phyloP scores from a whole-genome alignment of 2,329 filamentous ascomycete species.

The Monosporascus sp. region DNA sequence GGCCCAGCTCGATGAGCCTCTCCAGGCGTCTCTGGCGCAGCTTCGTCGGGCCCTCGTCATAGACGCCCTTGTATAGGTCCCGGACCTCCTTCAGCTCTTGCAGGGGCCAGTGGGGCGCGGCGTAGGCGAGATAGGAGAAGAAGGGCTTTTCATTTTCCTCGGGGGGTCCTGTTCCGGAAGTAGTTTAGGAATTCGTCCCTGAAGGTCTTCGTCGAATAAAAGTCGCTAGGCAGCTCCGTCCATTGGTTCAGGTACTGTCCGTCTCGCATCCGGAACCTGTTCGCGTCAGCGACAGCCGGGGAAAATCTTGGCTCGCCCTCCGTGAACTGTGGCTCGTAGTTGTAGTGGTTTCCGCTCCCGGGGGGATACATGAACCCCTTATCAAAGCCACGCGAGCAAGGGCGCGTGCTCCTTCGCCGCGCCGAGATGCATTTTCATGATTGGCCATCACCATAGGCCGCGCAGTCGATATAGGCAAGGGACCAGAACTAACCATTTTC shows the following conservation, averaged over 20 bases:
- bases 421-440: conserved; percentile 28
- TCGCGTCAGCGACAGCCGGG: background rate
- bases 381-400: conserved; percentile 36
- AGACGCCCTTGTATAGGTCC: no score
- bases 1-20: no score
- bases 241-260: conserved; percentile 18
- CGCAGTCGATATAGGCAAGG: no score
- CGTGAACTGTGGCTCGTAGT: conserved; percentile 40
- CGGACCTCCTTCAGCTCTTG: no score
- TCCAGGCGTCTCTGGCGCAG: no score
- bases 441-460: no score
- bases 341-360: conserved; percentile 48
- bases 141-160: conserved; percentile 36
- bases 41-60: no score
- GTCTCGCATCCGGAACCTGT: conserved; percentile 1
- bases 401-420: conserved; percentile 26
- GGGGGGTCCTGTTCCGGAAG: conserved; percentile 23
- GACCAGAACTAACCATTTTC: conserved; percentile 9
- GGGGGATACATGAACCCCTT: conserved; percentile 36
- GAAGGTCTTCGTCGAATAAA: conserved; percentile 40
- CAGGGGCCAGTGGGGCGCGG: no score
- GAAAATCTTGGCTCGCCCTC: conserved; percentile 2
- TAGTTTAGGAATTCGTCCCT: conserved; percentile 30
- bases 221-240: conserved; percentile 35
- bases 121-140: conserved; percentile 44